Evolutionary conservation across 2,329 filamentous ascomycete genomes (phyloP).

Genomic region (Ramularia collo-cygni): DNA sequence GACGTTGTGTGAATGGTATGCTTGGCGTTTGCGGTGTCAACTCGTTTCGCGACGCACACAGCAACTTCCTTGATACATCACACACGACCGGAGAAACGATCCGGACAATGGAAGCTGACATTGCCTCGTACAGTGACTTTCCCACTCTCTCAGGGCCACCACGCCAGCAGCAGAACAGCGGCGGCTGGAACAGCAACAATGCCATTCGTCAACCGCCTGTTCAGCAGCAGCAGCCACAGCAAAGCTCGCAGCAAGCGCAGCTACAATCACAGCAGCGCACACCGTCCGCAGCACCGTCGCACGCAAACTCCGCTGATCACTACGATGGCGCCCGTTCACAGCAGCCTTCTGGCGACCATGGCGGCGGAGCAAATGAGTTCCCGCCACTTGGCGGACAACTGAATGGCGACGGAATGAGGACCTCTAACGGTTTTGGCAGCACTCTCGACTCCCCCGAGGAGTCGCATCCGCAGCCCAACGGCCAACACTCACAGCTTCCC

Average conservation of each 20-base stretch:
- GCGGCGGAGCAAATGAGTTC: slow-evolving; percentile 50
- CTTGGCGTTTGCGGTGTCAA: too few relatives aligned
- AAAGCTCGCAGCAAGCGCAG: slow-evolving; percentile 36
- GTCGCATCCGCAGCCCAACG: slow-evolving; percentile 16
- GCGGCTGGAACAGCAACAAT: slow-evolving; percentile 49
- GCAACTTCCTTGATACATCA: too few relatives aligned
- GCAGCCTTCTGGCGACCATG: slow-evolving; percentile 18
- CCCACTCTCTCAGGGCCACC: slow-evolving; percentile 53
- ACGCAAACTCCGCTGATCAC: slow-evolving; percentile 44
- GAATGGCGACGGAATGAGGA: slow-evolving; percentile 36
- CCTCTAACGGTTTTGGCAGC: slow-evolving; percentile 19
- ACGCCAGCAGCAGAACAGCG: slow-evolving; percentile 49
- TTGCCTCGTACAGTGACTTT: slow-evolving; percentile 48
- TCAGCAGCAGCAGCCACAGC: slow-evolving; percentile 33
- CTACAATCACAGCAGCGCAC: slow-evolving; percentile 35
- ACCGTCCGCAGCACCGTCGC: slow-evolving; percentile 37
- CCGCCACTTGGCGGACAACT: slow-evolving; percentile 51
- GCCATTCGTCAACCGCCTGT: slow-evolving; percentile 42
- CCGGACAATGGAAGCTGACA: slow-evolving; percentile 20
- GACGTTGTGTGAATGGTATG: too few relatives aligned
- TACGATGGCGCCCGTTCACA: slow-evolving; percentile 48
- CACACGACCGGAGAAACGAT: too few relatives aligned
- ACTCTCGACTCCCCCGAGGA: slow-evolving; percentile 20
- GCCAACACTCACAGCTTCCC: slow-evolving; percentile 21
- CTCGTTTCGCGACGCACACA: too few relatives aligned